Base-by-base conservation (phyloP, 2,329 filamentous ascomycete genomes). In the Diaporthe amygdali region DNA sequence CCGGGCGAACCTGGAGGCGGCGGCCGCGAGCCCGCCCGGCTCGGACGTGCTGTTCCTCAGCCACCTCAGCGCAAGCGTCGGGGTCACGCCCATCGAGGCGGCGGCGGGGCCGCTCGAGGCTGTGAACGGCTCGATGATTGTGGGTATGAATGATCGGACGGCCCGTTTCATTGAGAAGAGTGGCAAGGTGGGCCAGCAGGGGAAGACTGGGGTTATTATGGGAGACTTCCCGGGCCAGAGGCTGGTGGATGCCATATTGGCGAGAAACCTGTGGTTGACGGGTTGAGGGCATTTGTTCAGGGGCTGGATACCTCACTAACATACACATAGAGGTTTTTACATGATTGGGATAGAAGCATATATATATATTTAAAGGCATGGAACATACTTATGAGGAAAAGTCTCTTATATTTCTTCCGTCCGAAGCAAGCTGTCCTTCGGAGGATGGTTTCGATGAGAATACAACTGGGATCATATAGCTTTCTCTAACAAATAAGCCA, bases 141-240 rank as follows among this genome's bases (percentile, higher is more conserved):
- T 76, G n/a, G 85, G 85, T 34, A 85, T 87, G 80, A 87, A 87
- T 69, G 85, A 87, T 74, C 81, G 82, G 78, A 86, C 84, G 41
- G 84, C 84, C 39, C 77, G 78, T 73, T 87, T 83, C 82, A 77
- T 86, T 25, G 73, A 72, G 49, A 69, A 68, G 14, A 67, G 70
- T 4, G 54, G 68, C n/a, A 47, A 61, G 61, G 54, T 20, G 30
- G 56, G 49, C 17, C 59, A 49, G 52, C 49, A 68, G 27, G 77
- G 78, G 10, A 77, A 82, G 30, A 81, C 83, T 1, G 85, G 85
- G 14, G 77, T 87, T 10, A 79, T 87, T 44, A 87, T 87, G 73
- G 79, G 84, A 2, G 85, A 87, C 71, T 87, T 87, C 59, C 85
- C 85, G 0, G 85, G 85, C 3, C 77, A 76, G 73, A 79, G 77